Percentiles rank a stretch among this genome's conserved stretches.
These are phyloP conservation scores for Microsporum canis DNA, from an alignment of 2,329 filamentous ascomycete species.

Conservation along the genomic window DNA sequence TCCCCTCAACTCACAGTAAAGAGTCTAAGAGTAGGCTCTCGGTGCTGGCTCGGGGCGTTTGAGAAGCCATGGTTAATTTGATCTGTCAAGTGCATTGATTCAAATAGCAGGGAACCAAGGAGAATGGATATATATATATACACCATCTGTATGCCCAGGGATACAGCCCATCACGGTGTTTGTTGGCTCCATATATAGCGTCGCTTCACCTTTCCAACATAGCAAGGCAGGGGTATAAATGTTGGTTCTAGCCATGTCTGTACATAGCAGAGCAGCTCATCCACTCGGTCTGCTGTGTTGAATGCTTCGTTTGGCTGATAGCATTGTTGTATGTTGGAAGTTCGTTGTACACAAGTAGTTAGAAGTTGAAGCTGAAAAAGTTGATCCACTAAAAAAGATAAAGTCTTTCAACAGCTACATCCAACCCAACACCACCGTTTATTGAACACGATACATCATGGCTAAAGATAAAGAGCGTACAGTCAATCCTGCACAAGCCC, in stretches of 20 bases:
- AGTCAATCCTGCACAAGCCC: slow-evolving; percentile 48
- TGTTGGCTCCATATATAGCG: neutral
- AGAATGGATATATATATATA: neutral
- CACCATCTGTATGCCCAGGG: neutral
- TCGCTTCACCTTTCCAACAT: neutral
- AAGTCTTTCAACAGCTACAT: neutral
- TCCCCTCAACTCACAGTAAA: neutral
- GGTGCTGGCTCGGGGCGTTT: neutral
- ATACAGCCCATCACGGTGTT: neutral
- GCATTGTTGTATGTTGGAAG: neutral
- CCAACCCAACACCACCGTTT: neutral
- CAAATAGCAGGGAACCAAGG: neutral
- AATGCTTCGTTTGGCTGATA: neutral
- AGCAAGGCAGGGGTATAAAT: neutral
- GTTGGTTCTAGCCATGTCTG: neutral
- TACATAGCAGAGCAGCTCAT: neutral
- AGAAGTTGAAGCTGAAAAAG: neutral
- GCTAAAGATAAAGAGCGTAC: slow-evolving; percentile 49
- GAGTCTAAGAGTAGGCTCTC: neutral
- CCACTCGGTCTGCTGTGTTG: neutral
- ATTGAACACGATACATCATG: slow-evolving; percentile 31
- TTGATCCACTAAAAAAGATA: neutral
- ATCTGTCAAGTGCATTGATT: neutral
- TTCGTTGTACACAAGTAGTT: neutral
- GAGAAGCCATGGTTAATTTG: neutral